A percentile compares a stretch with the other conserved stretches of the same genome.
Conservation (phyloP, 495 filamentous ascomycete genomes). For the Usnea hakonensis region DNA sequence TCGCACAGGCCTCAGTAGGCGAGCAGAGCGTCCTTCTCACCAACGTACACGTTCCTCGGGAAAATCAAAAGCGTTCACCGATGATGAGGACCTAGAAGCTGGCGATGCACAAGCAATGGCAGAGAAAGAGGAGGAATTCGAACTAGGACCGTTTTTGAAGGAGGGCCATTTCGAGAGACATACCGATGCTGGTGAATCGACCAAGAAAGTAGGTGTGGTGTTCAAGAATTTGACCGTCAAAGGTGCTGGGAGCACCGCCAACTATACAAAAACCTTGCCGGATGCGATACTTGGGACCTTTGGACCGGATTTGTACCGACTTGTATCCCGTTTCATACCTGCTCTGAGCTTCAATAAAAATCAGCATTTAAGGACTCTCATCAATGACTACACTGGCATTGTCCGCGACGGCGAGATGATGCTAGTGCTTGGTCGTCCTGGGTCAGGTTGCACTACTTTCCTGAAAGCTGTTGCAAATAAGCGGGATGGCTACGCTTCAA, state of each 20-base stretch:
- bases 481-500: constrained; percentile 53
- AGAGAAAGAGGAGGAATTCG: constrained; percentile 52
- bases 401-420: constrained; percentile 77
- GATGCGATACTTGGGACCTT: constrained; percentile 76
- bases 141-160: constrained; percentile 64
- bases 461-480: constrained; percentile 72
- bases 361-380: constrained; percentile 49
- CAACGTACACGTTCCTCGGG: constrained; percentile 2
- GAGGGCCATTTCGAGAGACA: constrained; percentile 78
- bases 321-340: constrained; percentile 59
- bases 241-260: constrained; percentile 57
- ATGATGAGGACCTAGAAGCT: constrained; percentile 21
- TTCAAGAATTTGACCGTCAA: constrained; percentile 75
- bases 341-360: constrained; percentile 47
- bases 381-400: constrained; percentile 71
- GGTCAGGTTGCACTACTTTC: constrained; percentile 74
- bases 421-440: constrained; percentile 74
- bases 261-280: constrained; percentile 66
- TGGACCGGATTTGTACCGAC: constrained; percentile 69
- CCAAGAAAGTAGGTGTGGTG: constrained; percentile 78
- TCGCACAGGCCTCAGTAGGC: constrained; percentile 19
- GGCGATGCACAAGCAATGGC: constrained; percentile 28
- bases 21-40: constrained; percentile 7
- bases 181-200: constrained; percentile 53
- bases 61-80: neutral